phyloP scores from a whole-genome alignment of 2,329 filamentous ascomycete species.

The Endoconidiophora polonica region DNA sequence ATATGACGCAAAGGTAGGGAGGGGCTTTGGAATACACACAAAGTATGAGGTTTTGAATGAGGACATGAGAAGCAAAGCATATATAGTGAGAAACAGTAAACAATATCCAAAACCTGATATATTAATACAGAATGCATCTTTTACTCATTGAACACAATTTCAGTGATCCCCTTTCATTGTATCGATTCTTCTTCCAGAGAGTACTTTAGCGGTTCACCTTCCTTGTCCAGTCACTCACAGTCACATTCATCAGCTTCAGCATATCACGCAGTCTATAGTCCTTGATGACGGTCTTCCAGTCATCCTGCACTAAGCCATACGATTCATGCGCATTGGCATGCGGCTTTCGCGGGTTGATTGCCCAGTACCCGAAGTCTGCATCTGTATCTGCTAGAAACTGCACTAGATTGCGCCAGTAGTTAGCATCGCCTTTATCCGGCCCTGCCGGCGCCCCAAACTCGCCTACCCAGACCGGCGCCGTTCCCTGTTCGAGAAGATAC shows the following conservation, averaged over 20 bases:
- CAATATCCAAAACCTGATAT: background rate
- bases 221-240: constrained; percentile 8
- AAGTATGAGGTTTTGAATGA: background rate
- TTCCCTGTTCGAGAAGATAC: constrained; percentile 33
- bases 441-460: constrained; percentile 44
- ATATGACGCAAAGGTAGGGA: constrained; percentile 23
- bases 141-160: background rate
- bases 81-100: background rate
- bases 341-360: constrained; percentile 49
- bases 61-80: background rate
- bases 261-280: constrained; percentile 49
- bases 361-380: constrained; percentile 55
- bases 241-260: constrained; percentile 31
- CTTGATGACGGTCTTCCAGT: constrained; percentile 45
- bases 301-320: constrained; percentile 44
- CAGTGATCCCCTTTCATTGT: background rate
- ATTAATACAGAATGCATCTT: background rate
- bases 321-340: constrained; percentile 38
- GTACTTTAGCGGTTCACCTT: background rate
- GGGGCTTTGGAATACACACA: background rate
- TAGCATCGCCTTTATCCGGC: constrained; percentile 38
- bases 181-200: background rate
- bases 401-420: constrained; percentile 51
- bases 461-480: constrained; percentile 48
- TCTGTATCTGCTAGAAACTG: constrained; percentile 39